Conservation (phyloP, 164 flowering plant genomes). For the Macadamia integrifolia region DNA sequence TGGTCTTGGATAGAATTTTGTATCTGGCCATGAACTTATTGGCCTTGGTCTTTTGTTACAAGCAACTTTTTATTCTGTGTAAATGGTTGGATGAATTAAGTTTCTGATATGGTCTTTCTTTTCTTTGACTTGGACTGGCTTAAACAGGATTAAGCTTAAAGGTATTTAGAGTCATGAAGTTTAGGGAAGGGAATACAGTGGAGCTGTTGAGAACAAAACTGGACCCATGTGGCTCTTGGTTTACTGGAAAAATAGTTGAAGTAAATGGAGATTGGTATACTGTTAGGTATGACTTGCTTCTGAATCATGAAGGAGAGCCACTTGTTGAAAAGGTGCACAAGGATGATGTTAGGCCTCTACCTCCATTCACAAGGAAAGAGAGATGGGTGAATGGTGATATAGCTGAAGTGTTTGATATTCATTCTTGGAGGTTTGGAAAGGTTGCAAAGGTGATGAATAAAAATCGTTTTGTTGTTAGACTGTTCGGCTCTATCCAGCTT, state of each 20-base stretch:
- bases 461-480: conserved; percentile 16
- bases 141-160: conserved; percentile 5
- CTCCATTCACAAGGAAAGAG: conserved; percentile 7
- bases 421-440: conserved; percentile 31
- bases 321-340: conserved; percentile 19
- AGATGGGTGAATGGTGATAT: conserved; percentile 32
- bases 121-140: conserved; percentile 6
- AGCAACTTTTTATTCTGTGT: background rate
- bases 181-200: conserved; percentile 22
- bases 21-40: background rate
- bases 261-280: conserved; percentile 14
- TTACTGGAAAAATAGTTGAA: conserved; percentile 25
- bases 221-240: conserved; percentile 25
- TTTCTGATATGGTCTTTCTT: background rate
- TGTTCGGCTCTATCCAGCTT: conserved; percentile 25
- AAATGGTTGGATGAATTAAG: background rate
- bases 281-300: conserved; percentile 16
- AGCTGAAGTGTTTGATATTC: conserved; percentile 24
- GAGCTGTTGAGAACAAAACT: conserved; percentile 26
- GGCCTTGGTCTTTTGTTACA: background rate
- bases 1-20: background rate
- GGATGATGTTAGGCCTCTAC: conserved; percentile 26
- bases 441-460: conserved; percentile 22
- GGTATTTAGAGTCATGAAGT: conserved; percentile 18
- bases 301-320: conserved; percentile 14